Evolutionary conservation across 2,329 filamentous ascomycete species (phyloP), one percentile per base, ranked within the genome.

Genomic region (Colletotrichum tabaci): DNA sequence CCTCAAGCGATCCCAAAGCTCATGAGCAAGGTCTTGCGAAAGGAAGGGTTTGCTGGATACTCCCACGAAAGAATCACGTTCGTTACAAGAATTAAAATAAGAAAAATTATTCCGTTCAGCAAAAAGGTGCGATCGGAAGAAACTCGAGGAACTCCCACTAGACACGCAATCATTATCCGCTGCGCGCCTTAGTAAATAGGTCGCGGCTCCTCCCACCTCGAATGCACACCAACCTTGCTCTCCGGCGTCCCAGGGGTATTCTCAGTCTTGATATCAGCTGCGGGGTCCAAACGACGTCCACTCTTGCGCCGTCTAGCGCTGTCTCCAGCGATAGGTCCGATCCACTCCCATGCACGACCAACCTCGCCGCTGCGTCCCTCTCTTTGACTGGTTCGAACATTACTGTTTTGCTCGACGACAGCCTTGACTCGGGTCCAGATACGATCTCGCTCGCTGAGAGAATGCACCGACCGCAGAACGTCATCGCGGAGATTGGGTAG

Each of bases 381-480:
- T 85, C 95, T 84, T 88, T 95, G 82, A 83, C 88, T 86, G 0
- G 89, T 94, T 52, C 96, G 89, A 18, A 99, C 93, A 78, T 99
- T 99, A 72, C 94, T 93, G 80, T 99, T 99, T 81, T 92, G 91
- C 82, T 99, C 96, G 0, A 99, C 95, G 63, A 98, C 92, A 62
- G 87, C 89, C 75, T 91, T 89, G 23, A 99, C 96, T 61, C 90
- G 90, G 74, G 91, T 88, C 96, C 97, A 99, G 61, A 99, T 86
- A 67, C 90, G 89, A 78, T 96, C 93, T 47, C 96, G 88, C 76
- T 95, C 90, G 10, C 87, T 87, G 23, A 95, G 87, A 4, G 89
- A 92, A 80, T 98, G 94, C 73, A 97, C 91, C 38, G 92, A 90
- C 23, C 96, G 88, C 49, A 99, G 86, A 3, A 99, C 92, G 78